Base-by-base conservation (phyloP, 2,329 filamentous ascomycete genomes). In the Achaetomium macrosporum region DNA sequence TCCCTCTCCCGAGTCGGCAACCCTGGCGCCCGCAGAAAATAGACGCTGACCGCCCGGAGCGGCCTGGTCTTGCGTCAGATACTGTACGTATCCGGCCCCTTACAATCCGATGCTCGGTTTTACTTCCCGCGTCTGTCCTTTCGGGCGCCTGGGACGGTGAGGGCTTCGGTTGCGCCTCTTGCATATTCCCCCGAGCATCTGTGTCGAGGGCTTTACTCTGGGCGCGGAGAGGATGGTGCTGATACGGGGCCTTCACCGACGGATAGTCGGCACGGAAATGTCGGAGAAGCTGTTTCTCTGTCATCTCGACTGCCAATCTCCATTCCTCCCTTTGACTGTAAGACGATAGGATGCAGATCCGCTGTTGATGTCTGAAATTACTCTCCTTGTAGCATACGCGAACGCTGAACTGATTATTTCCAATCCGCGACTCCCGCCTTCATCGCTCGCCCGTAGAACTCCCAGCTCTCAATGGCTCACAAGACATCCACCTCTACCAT, bases 1-100 rank as follows among this genome's bases (percentile, higher is more conserved):
- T 35, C 40, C 25, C 25, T 40, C 44, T 35, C 15, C 53, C 41
- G 47, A 42, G 53, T 46, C 25, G 45, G 44, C 42, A 41, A 51
- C 36, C 43, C 30, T 35, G 33, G 10, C 33, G 33, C 33, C 33
- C 33, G 33, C 33, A 35, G 33, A 50, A 42, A 4, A 33, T 58
- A 59, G 33, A 53, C 57, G 57, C 57, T 59, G 57, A 54, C 57
- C 57, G 42, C 36, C 54, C 33, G 51, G 36, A 19, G 57, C 54
- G 54, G 57, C 57, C 57, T 40, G 47, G 29, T 37, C 25, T 43
- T 19, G 30, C 50, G 30, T 25, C 25, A 25, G 25, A 7, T 25
- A 25, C 7, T 25, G 25, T 25, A 7, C 25, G 7, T 43, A 13
- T 16, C 19, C 20, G 25, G 31, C 42, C 46, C 41, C 43, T 15